phyloP scores from a whole-genome alignment of 2,329 filamentous ascomycete genomes.

The Cytospora piceae region DNA sequence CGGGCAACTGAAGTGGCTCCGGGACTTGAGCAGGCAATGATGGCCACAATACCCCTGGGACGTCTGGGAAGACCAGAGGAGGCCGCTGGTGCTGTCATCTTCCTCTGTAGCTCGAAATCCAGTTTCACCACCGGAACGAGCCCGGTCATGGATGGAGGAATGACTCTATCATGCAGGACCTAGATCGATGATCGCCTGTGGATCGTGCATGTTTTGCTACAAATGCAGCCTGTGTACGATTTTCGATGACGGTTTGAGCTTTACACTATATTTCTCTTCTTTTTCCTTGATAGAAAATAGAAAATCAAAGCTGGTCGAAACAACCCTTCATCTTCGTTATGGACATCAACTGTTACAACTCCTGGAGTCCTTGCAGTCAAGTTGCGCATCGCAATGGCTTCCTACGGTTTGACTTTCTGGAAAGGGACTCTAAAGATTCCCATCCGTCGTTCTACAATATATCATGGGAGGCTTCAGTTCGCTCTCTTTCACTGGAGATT shows the following conservation, averaged over 20 bases:
- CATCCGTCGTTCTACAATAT: too few species aligned
- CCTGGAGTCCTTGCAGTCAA: background rate
- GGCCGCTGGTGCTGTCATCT: constrained; percentile 17
- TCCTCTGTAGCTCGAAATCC: constrained; percentile 18
- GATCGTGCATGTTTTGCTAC: background rate
- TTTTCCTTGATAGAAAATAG: background rate
- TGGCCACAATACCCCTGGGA: constrained; percentile 14
- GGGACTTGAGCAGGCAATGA: constrained; percentile 19
- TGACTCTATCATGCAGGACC: constrained; percentile 21
- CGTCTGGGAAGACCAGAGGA: constrained; percentile 23
- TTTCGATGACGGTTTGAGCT: background rate
- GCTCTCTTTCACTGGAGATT: too few species aligned
- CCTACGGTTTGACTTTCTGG: background rate
- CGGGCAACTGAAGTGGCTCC: constrained; percentile 22
- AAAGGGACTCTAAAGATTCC: too few species aligned
- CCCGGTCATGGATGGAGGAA: constrained; percentile 18
- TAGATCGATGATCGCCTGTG: background rate
- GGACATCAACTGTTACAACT: background rate
- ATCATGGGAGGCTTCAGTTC: too few species aligned
- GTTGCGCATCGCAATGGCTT: background rate
- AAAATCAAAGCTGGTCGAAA: background rate
- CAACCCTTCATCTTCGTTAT: background rate
- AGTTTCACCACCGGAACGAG: constrained; percentile 18
- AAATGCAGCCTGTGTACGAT: background rate
- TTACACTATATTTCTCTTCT: background rate